Evolutionary conservation across 371 early-diverging fungal genomes (phyloP).

Genomic region (Mucor saturninus): DNA sequence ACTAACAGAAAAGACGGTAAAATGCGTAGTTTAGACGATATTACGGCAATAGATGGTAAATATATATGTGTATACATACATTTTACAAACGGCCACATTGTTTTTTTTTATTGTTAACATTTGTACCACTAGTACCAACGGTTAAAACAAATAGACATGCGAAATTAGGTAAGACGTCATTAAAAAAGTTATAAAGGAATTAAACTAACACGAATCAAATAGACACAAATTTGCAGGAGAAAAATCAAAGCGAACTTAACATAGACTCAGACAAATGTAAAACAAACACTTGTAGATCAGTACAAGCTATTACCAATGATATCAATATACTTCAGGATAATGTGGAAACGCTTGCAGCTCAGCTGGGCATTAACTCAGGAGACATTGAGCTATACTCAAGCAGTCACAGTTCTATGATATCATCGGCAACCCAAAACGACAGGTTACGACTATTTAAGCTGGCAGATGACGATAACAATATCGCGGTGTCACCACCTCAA

Average conservation of each 20-base stretch:
- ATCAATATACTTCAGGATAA: constrained; percentile 35
- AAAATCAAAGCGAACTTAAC: too few relatives aligned
- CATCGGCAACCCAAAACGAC: not conserved
- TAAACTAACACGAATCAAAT: too few relatives aligned
- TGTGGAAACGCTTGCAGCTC: constrained; percentile 35
- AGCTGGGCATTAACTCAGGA: constrained; percentile 33
- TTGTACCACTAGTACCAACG: not conserved
- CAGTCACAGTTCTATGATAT: constrained; percentile 16
- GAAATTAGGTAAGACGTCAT: not conserved
- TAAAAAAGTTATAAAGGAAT: not conserved
- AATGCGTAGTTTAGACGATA: too few relatives aligned
- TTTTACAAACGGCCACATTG: too few relatives aligned
- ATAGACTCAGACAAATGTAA: not conserved
- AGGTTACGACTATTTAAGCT: constrained; percentile 5
- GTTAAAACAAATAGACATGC: too few relatives aligned
- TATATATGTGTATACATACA: too few relatives aligned
- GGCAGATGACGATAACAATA: not conserved
- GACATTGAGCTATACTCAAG: not conserved
- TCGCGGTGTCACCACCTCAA: not conserved
- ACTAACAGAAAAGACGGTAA: too few relatives aligned
- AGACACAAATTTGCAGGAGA: too few relatives aligned
- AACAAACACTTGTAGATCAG: constrained; percentile 26
- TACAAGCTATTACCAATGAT: constrained; percentile 35
- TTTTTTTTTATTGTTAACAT: too few relatives aligned
- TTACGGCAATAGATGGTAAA: too few relatives aligned